These are phyloP conservation scores for Dissophora globulifera DNA, from an alignment of 192 early-diverging fungal species.

Conservation along the genomic window DNA sequence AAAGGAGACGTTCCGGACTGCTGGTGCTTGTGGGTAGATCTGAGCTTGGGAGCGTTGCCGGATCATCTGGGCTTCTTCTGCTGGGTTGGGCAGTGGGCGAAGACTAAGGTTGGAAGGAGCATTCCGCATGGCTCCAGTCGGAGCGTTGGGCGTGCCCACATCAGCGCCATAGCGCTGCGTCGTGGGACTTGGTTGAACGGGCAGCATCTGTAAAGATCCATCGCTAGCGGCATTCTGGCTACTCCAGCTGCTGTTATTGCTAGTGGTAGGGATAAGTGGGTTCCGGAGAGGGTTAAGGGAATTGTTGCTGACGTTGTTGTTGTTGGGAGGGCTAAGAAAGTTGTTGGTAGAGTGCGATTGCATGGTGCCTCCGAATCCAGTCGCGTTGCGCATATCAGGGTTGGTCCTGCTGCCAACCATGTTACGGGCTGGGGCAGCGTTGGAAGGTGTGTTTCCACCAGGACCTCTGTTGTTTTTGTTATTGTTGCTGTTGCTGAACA, in stretches of 20 bases:
- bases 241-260: slow-evolving; percentile 12
- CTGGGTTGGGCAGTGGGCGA: slow-evolving; percentile 33
- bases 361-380: background rate
- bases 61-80: slow-evolving; percentile 37
- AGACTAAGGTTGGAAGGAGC: slow-evolving; percentile 10
- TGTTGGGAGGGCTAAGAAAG: slow-evolving; percentile 14
- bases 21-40: slow-evolving; percentile 7
- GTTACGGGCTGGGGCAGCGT: background rate
- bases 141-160: background rate
- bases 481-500: background rate
- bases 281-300: slow-evolving; percentile 8
- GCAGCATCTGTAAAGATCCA: slow-evolving; percentile 20
- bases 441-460: background rate
- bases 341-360: slow-evolving; percentile 13
- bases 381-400: background rate
- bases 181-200: slow-evolving; percentile 20
- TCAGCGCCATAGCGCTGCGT: slow-evolving; percentile 12
- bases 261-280: slow-evolving; percentile 2
- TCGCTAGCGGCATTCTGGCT: slow-evolving; percentile 9
- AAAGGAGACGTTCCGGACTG: slow-evolving; percentile 30
- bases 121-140: background rate
- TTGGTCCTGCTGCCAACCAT: background rate
- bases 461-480: slow-evolving; percentile 1
- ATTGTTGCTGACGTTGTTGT: slow-evolving; percentile 7
- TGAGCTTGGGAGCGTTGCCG: slow-evolving; percentile 50